These are phyloP conservation scores for Omphalotus guepiniiformis DNA, from an alignment of 768 basidiomycete genomes.

Conservation along the genomic window DNA sequence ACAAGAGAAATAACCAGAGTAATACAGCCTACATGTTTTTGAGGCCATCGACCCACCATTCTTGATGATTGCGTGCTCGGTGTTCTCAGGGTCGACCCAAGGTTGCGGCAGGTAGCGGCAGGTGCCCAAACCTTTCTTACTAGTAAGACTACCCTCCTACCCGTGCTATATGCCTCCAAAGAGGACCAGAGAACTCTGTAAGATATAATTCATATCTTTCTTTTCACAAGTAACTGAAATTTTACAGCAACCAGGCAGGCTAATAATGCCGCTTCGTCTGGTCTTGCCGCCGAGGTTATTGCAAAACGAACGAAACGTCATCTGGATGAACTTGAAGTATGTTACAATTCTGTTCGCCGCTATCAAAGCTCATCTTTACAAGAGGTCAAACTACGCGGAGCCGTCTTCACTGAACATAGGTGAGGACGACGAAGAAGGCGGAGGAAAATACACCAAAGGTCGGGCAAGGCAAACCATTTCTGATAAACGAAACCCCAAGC, in stretches of 20 bases:
- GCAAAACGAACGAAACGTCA: slow-evolving; percentile 73
- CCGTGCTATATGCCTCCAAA: slow-evolving; percentile 10
- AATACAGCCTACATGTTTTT: slow-evolving; percentile 9
- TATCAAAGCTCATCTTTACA: background rate
- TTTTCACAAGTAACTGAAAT: background rate
- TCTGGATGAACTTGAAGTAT: slow-evolving; percentile 82
- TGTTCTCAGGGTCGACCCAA: no score
- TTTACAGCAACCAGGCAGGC: slow-evolving; percentile 45
- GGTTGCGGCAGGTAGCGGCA: no score
- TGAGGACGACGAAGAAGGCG: slow-evolving; percentile 46
- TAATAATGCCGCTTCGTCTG: slow-evolving; percentile 35
- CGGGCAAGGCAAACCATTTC: slow-evolving; percentile 77
- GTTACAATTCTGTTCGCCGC: background rate
- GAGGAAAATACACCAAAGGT: slow-evolving; percentile 49
- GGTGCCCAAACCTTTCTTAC: no score
- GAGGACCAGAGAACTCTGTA: slow-evolving; percentile 5
- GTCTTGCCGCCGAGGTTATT: slow-evolving; percentile 59
- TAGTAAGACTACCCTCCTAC: no score
- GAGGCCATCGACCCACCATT: slow-evolving; percentile 8
- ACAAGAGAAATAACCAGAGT: slow-evolving; percentile 6
- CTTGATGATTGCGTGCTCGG: slow-evolving; percentile 24
- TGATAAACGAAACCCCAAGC: slow-evolving; percentile 61
- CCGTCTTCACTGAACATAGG: slow-evolving; percentile 38
- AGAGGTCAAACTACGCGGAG: slow-evolving; percentile 70
- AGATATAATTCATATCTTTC: background rate